Evolutionary conservation across 2,329 filamentous ascomycete species (phyloP).

Genomic region (Pezicula radicicola): DNA sequence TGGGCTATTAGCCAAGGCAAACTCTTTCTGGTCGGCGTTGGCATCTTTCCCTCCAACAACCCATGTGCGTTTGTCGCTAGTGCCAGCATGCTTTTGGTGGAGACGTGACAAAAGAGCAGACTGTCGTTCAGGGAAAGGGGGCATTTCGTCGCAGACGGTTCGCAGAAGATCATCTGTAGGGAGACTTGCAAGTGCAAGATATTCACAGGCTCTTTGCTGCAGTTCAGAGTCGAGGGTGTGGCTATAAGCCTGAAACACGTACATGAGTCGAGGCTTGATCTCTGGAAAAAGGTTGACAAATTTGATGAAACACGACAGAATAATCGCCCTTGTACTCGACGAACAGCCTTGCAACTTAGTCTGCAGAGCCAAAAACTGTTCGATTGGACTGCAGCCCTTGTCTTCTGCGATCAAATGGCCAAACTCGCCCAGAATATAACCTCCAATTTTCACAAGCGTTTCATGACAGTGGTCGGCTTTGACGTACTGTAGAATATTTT

Average conservation of each 20-base stretch:
- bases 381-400: slow-evolving; percentile 88
- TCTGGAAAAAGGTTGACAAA: slow-evolving; percentile 98
- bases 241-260: slow-evolving; percentile 88
- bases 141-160: slow-evolving; percentile 98
- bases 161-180: slow-evolving; percentile 88
- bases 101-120: slow-evolving; percentile 88
- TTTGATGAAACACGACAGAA: slow-evolving; percentile 94
- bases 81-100: slow-evolving; percentile 90
- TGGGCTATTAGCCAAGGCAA: slow-evolving; percentile 75
- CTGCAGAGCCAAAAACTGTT: slow-evolving; percentile 92
- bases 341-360: slow-evolving; percentile 87
- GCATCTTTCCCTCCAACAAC: slow-evolving; percentile 96
- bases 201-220: slow-evolving; percentile 95
- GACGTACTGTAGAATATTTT: slow-evolving; percentile 88
- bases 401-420: slow-evolving; percentile 94
- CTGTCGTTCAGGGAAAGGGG: slow-evolving; percentile 90
- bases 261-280: slow-evolving; percentile 91
- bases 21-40: slow-evolving; percentile 76
- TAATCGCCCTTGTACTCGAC: slow-evolving; percentile 86
- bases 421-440: slow-evolving; percentile 94
- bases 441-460: slow-evolving; percentile 95
- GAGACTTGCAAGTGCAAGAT: slow-evolving; percentile 79
- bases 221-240: slow-evolving; percentile 93
- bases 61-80: slow-evolving; percentile 95
- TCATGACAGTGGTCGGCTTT: slow-evolving; percentile 94